A percentile compares a stretch with the other conserved stretches of the same genome.
phyloP scores from a whole-genome alignment of 1,139 yeast species.

The Geotrichum klebahnii region DNA sequence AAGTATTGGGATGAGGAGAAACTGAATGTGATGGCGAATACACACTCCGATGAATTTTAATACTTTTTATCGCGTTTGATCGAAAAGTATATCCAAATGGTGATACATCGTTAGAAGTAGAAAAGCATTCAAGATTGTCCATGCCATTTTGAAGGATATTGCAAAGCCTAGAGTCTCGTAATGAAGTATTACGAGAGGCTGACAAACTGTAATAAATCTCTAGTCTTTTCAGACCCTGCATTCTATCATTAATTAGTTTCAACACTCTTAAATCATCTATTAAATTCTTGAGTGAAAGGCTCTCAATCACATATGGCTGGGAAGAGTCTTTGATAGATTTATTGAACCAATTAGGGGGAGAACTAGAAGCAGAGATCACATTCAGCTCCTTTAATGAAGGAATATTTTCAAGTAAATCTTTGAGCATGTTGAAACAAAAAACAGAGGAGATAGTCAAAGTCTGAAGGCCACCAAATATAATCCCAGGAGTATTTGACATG shows the following conservation, averaged over 20 bases:
- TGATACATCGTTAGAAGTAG: too few species aligned
- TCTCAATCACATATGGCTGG: too few species aligned
- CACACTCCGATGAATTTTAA: background rate
- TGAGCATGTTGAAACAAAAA: slow-evolving; percentile 1
- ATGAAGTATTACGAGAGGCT: too few species aligned
- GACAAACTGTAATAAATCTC: too few species aligned
- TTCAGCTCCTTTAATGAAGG: slow-evolving; percentile 11
- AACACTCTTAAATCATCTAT: too few species aligned
- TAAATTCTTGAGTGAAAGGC: too few species aligned
- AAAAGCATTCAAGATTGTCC: too few species aligned
- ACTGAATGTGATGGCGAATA: background rate
- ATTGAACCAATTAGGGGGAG: slow-evolving; percentile 15
- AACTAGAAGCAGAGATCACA: background rate
- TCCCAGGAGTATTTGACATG: slow-evolving; percentile 1
- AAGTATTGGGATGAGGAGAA: background rate
- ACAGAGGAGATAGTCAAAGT: slow-evolving; percentile 1
- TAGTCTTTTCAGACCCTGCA: too few species aligned
- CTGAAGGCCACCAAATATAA: slow-evolving; percentile 7
- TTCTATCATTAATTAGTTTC: too few species aligned
- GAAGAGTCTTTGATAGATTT: too few species aligned
- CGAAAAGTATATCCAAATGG: background rate
- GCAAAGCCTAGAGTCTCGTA: too few species aligned
- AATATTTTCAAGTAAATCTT: slow-evolving; percentile 2
- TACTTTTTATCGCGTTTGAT: slow-evolving; percentile 5
- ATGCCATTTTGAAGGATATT: too few species aligned